Percentiles rank a stretch among this genome's conserved stretches.
phyloP scores from a whole-genome alignment of 228 moss, liverwort and hornwort species.

The Sphagnum magellanicum region DNA sequence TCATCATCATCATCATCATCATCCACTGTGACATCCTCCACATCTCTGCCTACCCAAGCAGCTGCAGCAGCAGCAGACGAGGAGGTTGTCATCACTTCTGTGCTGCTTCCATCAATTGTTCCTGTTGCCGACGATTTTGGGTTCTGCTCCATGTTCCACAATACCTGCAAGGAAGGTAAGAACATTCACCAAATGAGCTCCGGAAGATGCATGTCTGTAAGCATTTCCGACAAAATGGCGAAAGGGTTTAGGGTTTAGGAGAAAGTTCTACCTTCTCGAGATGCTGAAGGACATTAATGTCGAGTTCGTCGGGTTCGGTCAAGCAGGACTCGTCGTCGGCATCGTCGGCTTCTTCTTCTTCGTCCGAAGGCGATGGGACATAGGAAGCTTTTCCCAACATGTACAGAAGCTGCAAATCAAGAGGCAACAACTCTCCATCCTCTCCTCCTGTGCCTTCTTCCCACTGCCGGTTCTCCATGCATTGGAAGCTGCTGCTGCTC shows the following conservation, averaged over 20 bases:
- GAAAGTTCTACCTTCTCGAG: neutral
- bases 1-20: constrained; percentile 22
- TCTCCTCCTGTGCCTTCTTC: neutral
- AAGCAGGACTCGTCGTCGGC: neutral
- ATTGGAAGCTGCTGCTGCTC: too few relatives aligned
- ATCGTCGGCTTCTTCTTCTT: neutral
- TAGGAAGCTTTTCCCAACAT: neutral
- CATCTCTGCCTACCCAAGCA: constrained; percentile 31
- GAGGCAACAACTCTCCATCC: neutral
- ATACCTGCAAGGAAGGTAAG: neutral
- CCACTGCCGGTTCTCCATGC: neutral
- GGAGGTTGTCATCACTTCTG: neutral
- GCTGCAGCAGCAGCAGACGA: neutral
- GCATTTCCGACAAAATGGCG: neutral
- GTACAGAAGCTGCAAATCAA: constrained; percentile 4
- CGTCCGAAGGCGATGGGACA: neutral
- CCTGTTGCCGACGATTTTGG: neutral
- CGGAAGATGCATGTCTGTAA: neutral
- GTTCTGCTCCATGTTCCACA: neutral
- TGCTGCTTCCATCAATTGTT: neutral
- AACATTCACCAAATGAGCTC: neutral
- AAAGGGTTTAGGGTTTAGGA: neutral
- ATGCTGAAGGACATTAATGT: neutral
- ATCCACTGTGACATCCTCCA: constrained; percentile 9
- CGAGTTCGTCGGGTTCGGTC: neutral